Evolutionary conservation across 306 rosid genomes (phyloP), one percentile per base, ranked within the genome.

Genomic region (Prunus mongolica): DNA sequence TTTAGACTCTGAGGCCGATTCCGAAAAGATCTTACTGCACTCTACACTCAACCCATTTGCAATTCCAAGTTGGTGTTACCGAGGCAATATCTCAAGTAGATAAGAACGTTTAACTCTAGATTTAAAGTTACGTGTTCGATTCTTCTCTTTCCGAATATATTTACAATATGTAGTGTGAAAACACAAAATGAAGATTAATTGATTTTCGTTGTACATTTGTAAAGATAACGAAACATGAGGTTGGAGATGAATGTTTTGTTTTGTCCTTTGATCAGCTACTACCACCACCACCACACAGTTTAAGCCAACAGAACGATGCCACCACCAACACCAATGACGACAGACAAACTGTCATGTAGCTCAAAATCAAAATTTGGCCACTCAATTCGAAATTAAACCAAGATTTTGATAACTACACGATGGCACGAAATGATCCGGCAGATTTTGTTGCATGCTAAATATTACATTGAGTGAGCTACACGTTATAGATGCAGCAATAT

Each of bases 211-310:
- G 51, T 8, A 6, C 8, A 25, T 15, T 18, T 75, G 51, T 49
- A 19, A 66, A 46, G 76, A 77, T 77, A 77, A 73, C 19, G 55
- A 60, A 77, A 56, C 10, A 46, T 67, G 60, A 67, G 80, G 80
- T 44, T 67, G 58, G 6, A 45, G n/a, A 27, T 24, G 69, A 32
- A 24, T 6, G 22, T 38, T 19, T 30, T 20, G 4, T 44, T 44
- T 22, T 41, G 58, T 67, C 67, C 28, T 34, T 57, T 57, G 68
- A 46, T 45, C n/a, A 69, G 24, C 61, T 55, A n/a, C 44, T 1
- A 7, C 44, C 9, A 38, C 44, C 44, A 38, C 28, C 44, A 38
- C 28, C 74, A 27, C 52, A 12, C 28, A 46, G 63, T 46, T 41
- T 5, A 47, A 56, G 69, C 56, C 45, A 50, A 58, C 49, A 51